These are phyloP conservation scores for Anisodus acutangulus DNA, from an alignment of 257 asterid species.

Conservation along the genomic window DNA sequence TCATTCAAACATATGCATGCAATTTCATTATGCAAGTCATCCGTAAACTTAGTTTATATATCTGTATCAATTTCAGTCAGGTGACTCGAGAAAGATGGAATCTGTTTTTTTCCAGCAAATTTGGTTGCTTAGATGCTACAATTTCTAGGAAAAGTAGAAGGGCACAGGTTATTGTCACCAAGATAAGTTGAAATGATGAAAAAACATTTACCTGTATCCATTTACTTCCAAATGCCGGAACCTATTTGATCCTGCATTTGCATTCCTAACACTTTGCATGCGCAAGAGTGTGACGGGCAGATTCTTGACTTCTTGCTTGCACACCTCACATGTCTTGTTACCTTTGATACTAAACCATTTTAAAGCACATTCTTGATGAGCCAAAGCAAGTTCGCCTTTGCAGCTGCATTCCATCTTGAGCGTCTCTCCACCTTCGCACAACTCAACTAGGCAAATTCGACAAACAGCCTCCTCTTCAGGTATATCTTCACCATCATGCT, in stretches of 20 bases:
- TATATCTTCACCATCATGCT: constrained; percentile 72
- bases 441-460: constrained; percentile 83
- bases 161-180: neutral
- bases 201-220: constrained; percentile 67
- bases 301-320: constrained; percentile 85
- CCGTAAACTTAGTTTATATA: too few relatives aligned
- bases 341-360: constrained; percentile 96
- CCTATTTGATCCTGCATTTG: constrained; percentile 34
- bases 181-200: neutral
- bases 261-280: constrained; percentile 61
- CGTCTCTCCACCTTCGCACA: constrained; percentile 92
- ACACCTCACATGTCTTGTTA: constrained; percentile 87
- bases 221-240: constrained; percentile 52
- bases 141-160: constrained; percentile 11
- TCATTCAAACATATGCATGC: neutral
- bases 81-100: neutral
- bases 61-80: too few relatives aligned
- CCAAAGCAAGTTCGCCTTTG: constrained; percentile 91
- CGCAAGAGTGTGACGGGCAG: constrained; percentile 85
- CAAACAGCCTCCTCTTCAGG: constrained; percentile 92
- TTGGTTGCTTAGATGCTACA: neutral
- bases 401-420: constrained; percentile 93
- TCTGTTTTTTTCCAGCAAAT: neutral
- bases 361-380: constrained; percentile 89
- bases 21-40: too few relatives aligned